Evolutionary conservation across 2,329 filamentous ascomycete genomes (phyloP).

Genomic region (Nothopassalora personata): DNA sequence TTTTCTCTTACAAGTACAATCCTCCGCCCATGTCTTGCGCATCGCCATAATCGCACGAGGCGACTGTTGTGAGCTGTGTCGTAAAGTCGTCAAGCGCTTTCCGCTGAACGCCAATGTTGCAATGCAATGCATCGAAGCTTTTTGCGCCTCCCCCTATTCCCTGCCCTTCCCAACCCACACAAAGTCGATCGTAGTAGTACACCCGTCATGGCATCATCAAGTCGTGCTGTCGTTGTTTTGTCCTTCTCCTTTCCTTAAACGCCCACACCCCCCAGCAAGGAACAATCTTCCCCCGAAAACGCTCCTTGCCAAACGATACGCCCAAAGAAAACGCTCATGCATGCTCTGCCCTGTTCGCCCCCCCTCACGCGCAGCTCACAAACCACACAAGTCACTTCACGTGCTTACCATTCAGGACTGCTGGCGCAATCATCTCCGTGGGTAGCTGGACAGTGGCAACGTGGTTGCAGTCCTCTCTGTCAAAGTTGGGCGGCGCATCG

Average conservation of each 20-base stretch:
- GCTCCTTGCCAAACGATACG: neutral
- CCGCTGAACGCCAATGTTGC: neutral
- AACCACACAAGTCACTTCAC: neutral
- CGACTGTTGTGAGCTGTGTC: neutral
- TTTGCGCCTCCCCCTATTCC: neutral
- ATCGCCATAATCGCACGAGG: neutral
- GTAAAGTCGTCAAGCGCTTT: constrained; percentile 1
- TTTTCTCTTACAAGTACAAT: neutral
- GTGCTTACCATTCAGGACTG: neutral
- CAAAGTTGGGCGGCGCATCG: constrained; percentile 1
- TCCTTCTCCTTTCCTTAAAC: neutral
- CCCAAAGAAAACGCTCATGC: neutral
- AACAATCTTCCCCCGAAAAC: neutral
- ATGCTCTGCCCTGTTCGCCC: neutral
- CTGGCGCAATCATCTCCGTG: constrained; percentile 2
- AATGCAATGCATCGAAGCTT: neutral
- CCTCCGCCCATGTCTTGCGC: neutral
- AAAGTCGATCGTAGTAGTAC: neutral
- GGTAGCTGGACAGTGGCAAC: constrained; percentile 11
- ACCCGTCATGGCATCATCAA: neutral
- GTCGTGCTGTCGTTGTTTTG: neutral
- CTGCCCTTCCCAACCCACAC: neutral
- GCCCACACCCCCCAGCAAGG: neutral
- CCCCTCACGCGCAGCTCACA: neutral
- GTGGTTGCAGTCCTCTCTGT: constrained; percentile 6